A percentile compares a stretch with the other conserved stretches of the same genome.
phyloP scores from a whole-genome alignment of 208 protist genomes.

The Angomonas ambiguus region DNA sequence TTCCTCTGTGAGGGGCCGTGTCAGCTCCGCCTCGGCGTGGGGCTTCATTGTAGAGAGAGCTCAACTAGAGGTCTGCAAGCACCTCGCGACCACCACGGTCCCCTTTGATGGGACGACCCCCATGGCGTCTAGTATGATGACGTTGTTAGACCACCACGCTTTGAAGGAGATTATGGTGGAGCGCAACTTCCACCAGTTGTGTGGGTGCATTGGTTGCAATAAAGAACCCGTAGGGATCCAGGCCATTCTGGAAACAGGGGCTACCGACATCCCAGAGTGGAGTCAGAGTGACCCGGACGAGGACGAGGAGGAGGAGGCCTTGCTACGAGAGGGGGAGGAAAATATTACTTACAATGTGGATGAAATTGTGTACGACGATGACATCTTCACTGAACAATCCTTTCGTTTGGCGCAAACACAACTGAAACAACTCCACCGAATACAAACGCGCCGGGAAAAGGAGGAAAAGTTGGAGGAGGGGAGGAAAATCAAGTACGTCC shows the following conservation, averaged over 20 bases:
- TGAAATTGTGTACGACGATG: constrained; percentile 64
- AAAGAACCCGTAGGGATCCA: constrained; percentile 30
- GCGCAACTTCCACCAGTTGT: constrained; percentile 55
- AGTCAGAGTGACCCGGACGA: not conserved
- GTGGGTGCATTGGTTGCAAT: constrained; percentile 59
- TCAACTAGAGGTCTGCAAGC: constrained; percentile 38
- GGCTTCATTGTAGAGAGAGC: constrained; percentile 66
- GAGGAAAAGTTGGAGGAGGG: not conserved
- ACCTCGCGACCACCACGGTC: constrained; percentile 35
- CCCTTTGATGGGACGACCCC: constrained; percentile 32
- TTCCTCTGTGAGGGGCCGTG: no score
- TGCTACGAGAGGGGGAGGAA: not conserved
- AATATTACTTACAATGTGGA: constrained; percentile 5
- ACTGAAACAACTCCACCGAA: constrained; percentile 26
- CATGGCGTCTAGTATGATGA: constrained; percentile 47
- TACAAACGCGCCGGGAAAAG: constrained; percentile 10
- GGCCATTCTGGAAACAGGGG: not conserved
- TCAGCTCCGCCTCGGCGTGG: constrained; percentile 37
- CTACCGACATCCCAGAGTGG: constrained; percentile 15
- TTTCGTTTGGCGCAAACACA: constrained; percentile 51
- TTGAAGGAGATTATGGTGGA: constrained; percentile 63
- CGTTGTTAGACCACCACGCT: constrained; percentile 42
- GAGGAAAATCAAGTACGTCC: not conserved
- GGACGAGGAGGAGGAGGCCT: constrained; percentile 10
- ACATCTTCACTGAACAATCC: constrained; percentile 42